These are phyloP conservation scores for Xylaria bambusicola DNA, from an alignment of 495 filamentous ascomycete species.

Conservation along the genomic window DNA sequence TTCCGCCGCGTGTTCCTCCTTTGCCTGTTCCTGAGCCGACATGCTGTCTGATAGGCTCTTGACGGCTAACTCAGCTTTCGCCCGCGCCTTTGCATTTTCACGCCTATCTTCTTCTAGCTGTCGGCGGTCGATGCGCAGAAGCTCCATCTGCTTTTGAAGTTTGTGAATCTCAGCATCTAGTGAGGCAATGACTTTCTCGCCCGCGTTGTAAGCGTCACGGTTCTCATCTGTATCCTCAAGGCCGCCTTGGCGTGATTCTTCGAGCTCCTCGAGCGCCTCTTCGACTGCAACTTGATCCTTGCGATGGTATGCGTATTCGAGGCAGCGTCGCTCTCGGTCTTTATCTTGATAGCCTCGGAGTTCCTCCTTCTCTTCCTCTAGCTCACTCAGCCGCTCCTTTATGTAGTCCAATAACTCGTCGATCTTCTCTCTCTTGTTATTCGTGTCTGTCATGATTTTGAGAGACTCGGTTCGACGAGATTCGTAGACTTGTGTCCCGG, in stretches of 20 bases:
- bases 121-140: conserved; percentile 81
- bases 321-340: conserved; percentile 85
- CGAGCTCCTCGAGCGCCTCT: conserved; percentile 77
- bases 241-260: conserved; percentile 76
- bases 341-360: conserved; percentile 90
- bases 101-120: conserved; percentile 89
- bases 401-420: conserved; percentile 91
- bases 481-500: conserved; percentile 96
- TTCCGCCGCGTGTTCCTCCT: conserved; percentile 68
- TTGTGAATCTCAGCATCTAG: conserved; percentile 77
- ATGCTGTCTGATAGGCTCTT: conserved; percentile 80
- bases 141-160: conserved; percentile 77
- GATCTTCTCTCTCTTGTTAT: conserved; percentile 90
- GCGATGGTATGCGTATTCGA: conserved; percentile 93
- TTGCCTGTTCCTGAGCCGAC: conserved; percentile 71
- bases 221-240: conserved; percentile 82
- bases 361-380: conserved; percentile 97
- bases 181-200: conserved; percentile 77
- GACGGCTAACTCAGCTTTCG: conserved; percentile 81
- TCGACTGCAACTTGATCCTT: conserved; percentile 79
- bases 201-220: conserved; percentile 70
- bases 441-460: conserved; percentile 96
- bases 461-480: conserved; percentile 83
- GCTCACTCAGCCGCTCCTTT: conserved; percentile 80
- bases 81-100: conserved; percentile 71